Evolutionary conservation across 2,329 filamentous ascomycete genomes (phyloP), one percentile per base, ranked within the genome.

Genomic region (Gliomastix tumulicola): DNA sequence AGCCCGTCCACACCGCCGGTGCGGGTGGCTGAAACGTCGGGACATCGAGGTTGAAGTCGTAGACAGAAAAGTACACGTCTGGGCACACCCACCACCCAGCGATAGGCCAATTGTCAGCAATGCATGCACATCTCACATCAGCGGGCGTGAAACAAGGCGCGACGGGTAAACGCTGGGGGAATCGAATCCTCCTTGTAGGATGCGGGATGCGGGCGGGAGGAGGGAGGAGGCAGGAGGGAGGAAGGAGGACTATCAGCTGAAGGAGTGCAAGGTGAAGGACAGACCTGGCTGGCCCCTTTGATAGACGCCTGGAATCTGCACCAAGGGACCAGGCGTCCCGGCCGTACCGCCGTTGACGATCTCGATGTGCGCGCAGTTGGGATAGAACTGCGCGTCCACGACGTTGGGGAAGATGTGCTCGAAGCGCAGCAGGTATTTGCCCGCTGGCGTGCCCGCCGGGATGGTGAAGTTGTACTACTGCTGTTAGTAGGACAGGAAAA

Each of bases 301-400:
- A 39, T 53, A 54, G 23, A 42, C 46, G 12, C 51, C 50, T 28
- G 51, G 51, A 44, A 54, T 46, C 38, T 45, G 45, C 30, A 54
- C 49, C 25, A 44, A 42, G 25, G 47, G 48, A 11, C 32, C 38
- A 1, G 50, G 51, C 7, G 36, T 36, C 15, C 32, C 42, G 15
- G 27, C 35, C 5, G 12, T 3, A 13, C 36, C 34, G 32, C 37
- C 40, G 25, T 41, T 45, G 10, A 37, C 55, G 34, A 69, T 57
- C 41, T 57, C 58, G 36, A 70, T 42, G 53, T 69, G 66, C 1
- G 60, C 62, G 46, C 66, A 69, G 5, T 56, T 56, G 33, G 66
- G 59, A 47, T 69, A 69, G 45, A 69, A 63, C 49, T 37, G 18
- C 2, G 27, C 27, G 19, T 32, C 27, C 6, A 11, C 6, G 10